A percentile compares a stretch with the other conserved stretches of the same genome.
phyloP scores from a whole-genome alignment of 495 filamentous ascomycete species.

The Arthonia radiata region DNA sequence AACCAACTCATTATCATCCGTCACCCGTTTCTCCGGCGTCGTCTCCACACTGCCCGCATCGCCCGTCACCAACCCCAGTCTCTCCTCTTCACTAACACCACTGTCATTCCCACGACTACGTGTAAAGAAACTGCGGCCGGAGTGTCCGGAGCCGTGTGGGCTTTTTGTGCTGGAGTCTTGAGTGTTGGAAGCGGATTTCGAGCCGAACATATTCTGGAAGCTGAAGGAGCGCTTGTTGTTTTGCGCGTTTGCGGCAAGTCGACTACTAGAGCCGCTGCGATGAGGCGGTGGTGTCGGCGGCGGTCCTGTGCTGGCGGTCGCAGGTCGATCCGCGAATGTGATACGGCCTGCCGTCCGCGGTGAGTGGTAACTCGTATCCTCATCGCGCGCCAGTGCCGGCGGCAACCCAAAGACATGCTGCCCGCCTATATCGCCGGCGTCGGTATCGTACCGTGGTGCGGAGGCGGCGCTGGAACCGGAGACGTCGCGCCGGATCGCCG shows the following conservation, averaged over 20 bases:
- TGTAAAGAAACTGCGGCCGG: slow-evolving; percentile 12
- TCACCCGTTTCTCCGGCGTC: slow-evolving; percentile 11
- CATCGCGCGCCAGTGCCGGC: slow-evolving; percentile 1
- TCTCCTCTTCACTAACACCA: slow-evolving; percentile 68
- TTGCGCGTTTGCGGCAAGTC: too few relatives aligned
- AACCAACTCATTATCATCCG: too few relatives aligned
- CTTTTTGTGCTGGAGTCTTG: slow-evolving; percentile 3
- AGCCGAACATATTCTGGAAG: slow-evolving; percentile 58
- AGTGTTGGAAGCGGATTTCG: slow-evolving; percentile 5
- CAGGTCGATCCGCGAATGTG: slow-evolving; percentile 10
- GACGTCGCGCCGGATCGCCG: slow-evolving; percentile 17
- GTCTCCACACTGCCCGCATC: slow-evolving; percentile 24
- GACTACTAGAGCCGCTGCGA: too few relatives aligned
- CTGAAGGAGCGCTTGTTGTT: slow-evolving; percentile 74
- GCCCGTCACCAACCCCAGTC: slow-evolving; percentile 62
- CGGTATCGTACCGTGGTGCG: slow-evolving; percentile 5
- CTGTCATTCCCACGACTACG: too few relatives aligned
- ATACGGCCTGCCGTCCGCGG: slow-evolving; percentile 11
- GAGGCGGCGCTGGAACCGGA: slow-evolving; percentile 14
- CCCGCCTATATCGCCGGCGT: slow-evolving; percentile 1
- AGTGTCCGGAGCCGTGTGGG: slow-evolving; percentile 11
- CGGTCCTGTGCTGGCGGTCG: slow-evolving; percentile 15
- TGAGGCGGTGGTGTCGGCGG: slow-evolving; percentile 25
- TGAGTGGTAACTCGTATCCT: slow-evolving; percentile 12
- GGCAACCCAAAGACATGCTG: slow-evolving; percentile 10